These are phyloP conservation scores for Globisporangium splendens DNA, from an alignment of 352 stramenopile species.

Conservation along the genomic window DNA sequence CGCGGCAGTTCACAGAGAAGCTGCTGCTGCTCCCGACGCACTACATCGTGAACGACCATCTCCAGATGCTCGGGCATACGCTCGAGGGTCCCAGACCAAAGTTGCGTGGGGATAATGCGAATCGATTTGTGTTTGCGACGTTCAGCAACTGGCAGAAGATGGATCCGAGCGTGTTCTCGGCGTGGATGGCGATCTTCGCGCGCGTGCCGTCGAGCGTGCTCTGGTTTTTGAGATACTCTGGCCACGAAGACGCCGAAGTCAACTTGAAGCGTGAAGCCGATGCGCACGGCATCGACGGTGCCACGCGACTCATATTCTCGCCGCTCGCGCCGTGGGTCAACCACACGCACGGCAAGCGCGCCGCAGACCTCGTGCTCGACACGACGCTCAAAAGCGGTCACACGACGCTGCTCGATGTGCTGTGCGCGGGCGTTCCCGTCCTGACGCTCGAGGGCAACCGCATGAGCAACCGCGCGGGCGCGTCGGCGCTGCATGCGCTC, in stretches of 20 bases:
- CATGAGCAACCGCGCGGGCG: conserved; percentile 67
- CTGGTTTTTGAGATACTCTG: conserved; percentile 69
- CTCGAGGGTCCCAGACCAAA: conserved; percentile 26
- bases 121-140: conserved; percentile 77
- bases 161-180: conserved; percentile 60
- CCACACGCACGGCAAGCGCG: conserved; percentile 69
- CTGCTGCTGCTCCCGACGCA: conserved; percentile 62
- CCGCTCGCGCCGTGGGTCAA: conserved; percentile 68
- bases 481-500: conserved; percentile 52
- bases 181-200: conserved; percentile 77
- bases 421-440: conserved; percentile 74
- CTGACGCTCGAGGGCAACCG: conserved; percentile 62
- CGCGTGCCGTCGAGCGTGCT: conserved; percentile 69
- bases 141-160: conserved; percentile 91
- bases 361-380: conserved; percentile 72
- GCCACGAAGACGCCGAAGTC: conserved; percentile 35
- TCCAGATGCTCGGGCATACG: conserved; percentile 68
- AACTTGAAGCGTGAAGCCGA: conserved; percentile 56
- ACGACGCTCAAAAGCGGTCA: conserved; percentile 84
- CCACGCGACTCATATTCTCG: conserved; percentile 54
- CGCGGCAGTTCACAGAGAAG: conserved; percentile 61
- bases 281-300: conserved; percentile 43
- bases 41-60: conserved; percentile 85
- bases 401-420: conserved; percentile 73
- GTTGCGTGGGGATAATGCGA: too few species aligned